Evolutionary conservation across 1,284 basidiomycete genomes (phyloP).

Genomic region (Farysia itapuensis): DNA sequence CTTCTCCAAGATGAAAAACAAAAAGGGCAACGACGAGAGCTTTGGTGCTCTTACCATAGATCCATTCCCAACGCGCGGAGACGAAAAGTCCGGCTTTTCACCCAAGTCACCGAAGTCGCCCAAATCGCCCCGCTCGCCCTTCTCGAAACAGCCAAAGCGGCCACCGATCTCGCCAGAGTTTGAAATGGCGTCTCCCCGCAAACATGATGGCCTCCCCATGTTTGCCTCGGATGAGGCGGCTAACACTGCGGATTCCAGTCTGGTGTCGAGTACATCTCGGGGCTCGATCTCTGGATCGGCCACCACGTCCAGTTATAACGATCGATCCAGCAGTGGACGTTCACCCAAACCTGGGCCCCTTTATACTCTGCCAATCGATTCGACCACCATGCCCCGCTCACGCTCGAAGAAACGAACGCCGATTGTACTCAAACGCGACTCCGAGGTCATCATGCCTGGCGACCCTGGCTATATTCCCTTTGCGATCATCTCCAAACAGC

Average conservation of each 20-base stretch:
- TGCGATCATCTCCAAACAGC: conserved; percentile 8
- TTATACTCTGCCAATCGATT: conserved; percentile 27
- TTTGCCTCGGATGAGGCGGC: no score
- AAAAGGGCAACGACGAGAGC: conserved; percentile 16
- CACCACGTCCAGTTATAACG: no score
- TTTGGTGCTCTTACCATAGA: conserved; percentile 29
- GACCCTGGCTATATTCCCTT: conserved; percentile 14
- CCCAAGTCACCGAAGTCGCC: no score
- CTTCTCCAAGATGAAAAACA: conserved; percentile 32
- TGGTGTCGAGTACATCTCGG: no score
- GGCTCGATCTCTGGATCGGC: no score
- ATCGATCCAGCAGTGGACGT: conserved; percentile 12
- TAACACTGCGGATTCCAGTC: no score
- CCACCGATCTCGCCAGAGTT: no score
- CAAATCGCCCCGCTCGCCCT: no score
- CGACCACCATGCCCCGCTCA: conserved; percentile 15
- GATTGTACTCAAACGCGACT: conserved; percentile 34
- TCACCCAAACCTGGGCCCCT: conserved; percentile 10
- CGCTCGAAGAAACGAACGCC: conserved; percentile 20
- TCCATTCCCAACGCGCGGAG: conserved; percentile 33
- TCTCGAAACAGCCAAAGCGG: no score
- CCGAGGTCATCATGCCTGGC: conserved; percentile 23
- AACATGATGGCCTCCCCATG: no score
- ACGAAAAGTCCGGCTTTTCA: no score
- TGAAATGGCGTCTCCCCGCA: no score